Evolutionary conservation across 1,284 basidiomycete genomes (phyloP), one percentile per base, ranked within the genome.

Genomic region (Cryptococcus jaspeensis): DNA sequence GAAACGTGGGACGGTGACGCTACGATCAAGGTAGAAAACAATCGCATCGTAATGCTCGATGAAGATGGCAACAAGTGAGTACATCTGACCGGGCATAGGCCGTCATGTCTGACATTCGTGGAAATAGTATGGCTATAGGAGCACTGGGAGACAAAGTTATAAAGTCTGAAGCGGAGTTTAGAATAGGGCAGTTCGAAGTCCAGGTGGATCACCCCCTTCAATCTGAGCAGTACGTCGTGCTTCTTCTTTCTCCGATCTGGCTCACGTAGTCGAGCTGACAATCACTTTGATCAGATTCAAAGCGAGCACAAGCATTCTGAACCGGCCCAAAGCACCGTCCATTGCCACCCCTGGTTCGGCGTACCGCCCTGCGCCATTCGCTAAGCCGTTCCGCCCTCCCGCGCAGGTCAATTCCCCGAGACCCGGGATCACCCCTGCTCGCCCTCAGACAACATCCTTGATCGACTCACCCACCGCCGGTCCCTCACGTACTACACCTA

Each of bases 151-250:
- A 4, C 46, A 59, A 38, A 32, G 63, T 13, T 62, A 61, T 13
- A 53, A 53, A 7, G 45, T 63, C 35, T 67, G 74, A 36, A 45
- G 59, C 32, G 1, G 83, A 84, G 50, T 78, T 90, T 51, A 76
- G 68, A 7, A 72, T 92, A 7, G 84, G 85, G 1, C 82, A 82
- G 37, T 88, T 86, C 70, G 89, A 92, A 41, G 77, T 90, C 15
- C 65, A 70, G 36, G 63, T 74, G 2, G 73, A 76, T 48, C 59
- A 64, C 8, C 45, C 51, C 16, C 58, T 74, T 5, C 47, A 61
- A 1, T 52, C 50, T 6, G 65, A 68, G 9, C 72, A 71, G 73
- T 74, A 41, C 58, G 72, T 63, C 8, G 8, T 38, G 12, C 20
- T 42, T 45, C 49, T 13, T 28, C n/a, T 7, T 28, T 16, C 44